phyloP scores from a whole-genome alignment of 73 alveolate species.

The Paramecium pentaurelia region DNA sequence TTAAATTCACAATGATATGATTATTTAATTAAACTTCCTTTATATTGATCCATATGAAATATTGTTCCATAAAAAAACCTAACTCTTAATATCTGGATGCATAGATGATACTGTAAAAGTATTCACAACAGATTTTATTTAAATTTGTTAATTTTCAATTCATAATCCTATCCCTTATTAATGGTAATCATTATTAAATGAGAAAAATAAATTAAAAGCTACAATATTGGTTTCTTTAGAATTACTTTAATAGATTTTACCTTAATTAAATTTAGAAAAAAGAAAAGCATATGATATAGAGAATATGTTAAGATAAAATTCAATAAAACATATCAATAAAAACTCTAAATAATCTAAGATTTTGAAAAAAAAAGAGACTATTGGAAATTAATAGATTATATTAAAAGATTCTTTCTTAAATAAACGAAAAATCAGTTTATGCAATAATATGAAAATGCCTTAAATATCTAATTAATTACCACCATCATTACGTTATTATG shows the following conservation, averaged over 20 bases:
- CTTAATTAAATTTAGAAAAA: not conserved
- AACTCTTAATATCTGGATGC: not conserved
- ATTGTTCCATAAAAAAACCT: not conserved
- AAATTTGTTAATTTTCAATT: not conserved
- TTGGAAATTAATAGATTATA: not conserved
- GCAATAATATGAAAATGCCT: not conserved
- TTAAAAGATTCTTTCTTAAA: not conserved
- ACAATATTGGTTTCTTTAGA: not conserved
- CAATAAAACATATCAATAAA: not conserved
- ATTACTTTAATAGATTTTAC: not conserved
- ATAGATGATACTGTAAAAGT: not conserved
- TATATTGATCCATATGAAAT: slow-evolving; percentile 21
- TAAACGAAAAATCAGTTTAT: not conserved
- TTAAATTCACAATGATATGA: not conserved
- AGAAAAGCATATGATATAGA: not conserved
- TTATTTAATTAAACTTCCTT: not conserved
- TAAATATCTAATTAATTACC: not conserved
- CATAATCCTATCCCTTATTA: slow-evolving; percentile 10
- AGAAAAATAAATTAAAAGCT: slow-evolving; percentile 5
- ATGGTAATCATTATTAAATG: not conserved
- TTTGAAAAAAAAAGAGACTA: not conserved
- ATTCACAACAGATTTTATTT: not conserved
- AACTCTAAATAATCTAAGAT: not conserved
- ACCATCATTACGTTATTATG: not conserved
- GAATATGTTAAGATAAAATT: not conserved